Evolutionary conservation across 345 rosid genomes (phyloP), one percentile per base, ranked within the genome.

Genomic region (Pseudoturritis turrita): DNA sequence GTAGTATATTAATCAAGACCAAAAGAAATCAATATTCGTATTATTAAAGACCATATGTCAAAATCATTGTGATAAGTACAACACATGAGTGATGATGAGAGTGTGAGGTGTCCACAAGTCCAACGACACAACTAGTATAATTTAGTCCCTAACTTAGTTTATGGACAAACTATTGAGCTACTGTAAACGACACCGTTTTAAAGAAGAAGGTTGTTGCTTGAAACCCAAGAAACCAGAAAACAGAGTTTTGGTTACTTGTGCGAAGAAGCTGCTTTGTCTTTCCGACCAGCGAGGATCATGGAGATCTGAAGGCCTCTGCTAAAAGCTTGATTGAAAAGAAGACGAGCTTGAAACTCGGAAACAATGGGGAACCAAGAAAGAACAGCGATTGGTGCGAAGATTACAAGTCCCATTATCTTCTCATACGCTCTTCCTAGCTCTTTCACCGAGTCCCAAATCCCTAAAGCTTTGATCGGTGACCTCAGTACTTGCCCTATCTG

Each of bases 301-400:
- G 99, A 88, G 57, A 91, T 95, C 80, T 85, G 91, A 70, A 91
- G 84, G 40, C 99, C 99, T 89, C 94, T 86, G 69, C 98, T 88
- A 55, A 95, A 81, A 21, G 97, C 99, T 77, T 89, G 98, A 79
- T 95, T 91, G 89, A 95, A 91, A 31, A 95, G 94, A 55, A 91
- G 74, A 3, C 99, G 89, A 25, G 92, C 82, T 76, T 89, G 99
- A 72, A 89, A 74, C 82, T 89, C 98, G 0, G 87, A 88, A 4
- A 91, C 91, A 31, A 95, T 89, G 0, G 98, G 94, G 83, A 91
- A 84, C 82, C 85, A 95, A 7, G 99, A 89, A 73, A 91, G 68
- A 46, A 88, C 78, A 9, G 96, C 94, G 2, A 68, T 80, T 0
- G 96, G 96, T 65, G 78, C 74, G 79, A 95, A 91, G 44, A 91